A percentile compares a stretch with the other conserved stretches of the same genome.
Conservation (phyloP, 78 protist species). For the Dictyostelium capitatum region DNA sequence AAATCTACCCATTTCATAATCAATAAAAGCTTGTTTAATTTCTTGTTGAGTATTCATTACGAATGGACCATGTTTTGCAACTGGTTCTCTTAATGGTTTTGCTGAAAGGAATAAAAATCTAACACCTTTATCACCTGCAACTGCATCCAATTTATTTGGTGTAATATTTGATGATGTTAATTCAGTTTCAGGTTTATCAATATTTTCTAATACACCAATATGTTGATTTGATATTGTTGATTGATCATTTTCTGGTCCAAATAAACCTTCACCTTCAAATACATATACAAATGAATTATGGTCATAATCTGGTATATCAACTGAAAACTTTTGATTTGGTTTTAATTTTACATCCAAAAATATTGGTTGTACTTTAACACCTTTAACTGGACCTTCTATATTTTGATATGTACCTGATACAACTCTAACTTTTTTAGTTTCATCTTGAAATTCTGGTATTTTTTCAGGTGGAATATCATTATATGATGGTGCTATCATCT, state of each 20-base stretch:
- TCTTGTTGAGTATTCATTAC: slow-evolving; percentile 93
- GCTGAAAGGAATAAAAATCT: slow-evolving; percentile 80
- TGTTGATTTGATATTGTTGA: slow-evolving; percentile 6
- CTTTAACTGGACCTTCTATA: slow-evolving; percentile 25
- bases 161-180: background rate
- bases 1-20: slow-evolving; percentile 70
- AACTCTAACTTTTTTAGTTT: slow-evolving; percentile 16
- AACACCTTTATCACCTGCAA: slow-evolving; percentile 33
- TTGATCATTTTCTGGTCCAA: slow-evolving; percentile 24
- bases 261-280: slow-evolving; percentile 33
- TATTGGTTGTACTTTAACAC: slow-evolving; percentile 24
- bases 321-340: slow-evolving; percentile 16
- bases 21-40: slow-evolving; percentile 81
- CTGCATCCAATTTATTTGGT: slow-evolving; percentile 7
- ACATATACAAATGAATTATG: slow-evolving; percentile 57
- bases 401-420: slow-evolving; percentile 59
- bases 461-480: slow-evolving; percentile 59
- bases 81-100: slow-evolving; percentile 82
- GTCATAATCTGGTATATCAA: slow-evolving; percentile 34
- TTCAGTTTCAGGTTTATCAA: background rate
- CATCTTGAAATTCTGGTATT: slow-evolving; percentile 12
- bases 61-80: slow-evolving; percentile 88
- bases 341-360: slow-evolving; percentile 56
- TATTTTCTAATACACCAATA: slow-evolving; percentile 11
- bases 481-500: slow-evolving; percentile 89